A percentile compares a stretch with the other conserved stretches of the same genome.
Conservation (phyloP, 2,329 filamentous ascomycete genomes). For the Lanzia echinophila region DNA sequence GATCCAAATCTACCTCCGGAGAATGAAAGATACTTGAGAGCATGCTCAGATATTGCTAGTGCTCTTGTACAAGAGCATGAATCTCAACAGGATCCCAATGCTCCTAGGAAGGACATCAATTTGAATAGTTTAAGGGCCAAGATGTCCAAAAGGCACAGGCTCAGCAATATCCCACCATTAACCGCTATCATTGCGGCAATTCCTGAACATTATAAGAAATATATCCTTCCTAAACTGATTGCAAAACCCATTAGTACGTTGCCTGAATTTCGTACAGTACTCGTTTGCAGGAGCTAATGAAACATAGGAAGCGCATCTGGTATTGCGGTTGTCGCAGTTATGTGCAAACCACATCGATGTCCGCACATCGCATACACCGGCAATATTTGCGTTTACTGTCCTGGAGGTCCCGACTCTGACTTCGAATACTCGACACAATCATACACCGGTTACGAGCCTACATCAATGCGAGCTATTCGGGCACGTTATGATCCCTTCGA, state of each 20-base stretch:
- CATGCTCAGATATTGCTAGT: constrained; percentile 92
- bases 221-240: constrained; percentile 91
- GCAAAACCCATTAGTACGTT: constrained; percentile 85
- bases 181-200: constrained; percentile 97
- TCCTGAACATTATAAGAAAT: constrained; percentile 99
- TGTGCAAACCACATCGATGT: constrained; percentile 98
- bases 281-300: constrained; percentile 13
- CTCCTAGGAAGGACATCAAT: constrained; percentile 79
- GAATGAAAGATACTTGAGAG: constrained; percentile 88
- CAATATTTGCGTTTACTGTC: constrained; percentile 98
- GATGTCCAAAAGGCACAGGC: constrained; percentile 85
- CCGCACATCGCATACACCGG: constrained; percentile 98
- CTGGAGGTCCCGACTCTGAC: constrained; percentile 93
- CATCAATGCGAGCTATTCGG: constrained; percentile 95
- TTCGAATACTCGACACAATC: constrained; percentile 99
- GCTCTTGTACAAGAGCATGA: constrained; percentile 93
- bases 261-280: not conserved
- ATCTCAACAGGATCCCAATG: constrained; percentile 64
- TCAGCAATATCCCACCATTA: constrained; percentile 81
- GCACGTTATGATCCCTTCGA: constrained; percentile 97
- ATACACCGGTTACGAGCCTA: constrained; percentile 97
- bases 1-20: constrained; percentile 75
- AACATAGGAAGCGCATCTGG: constrained; percentile 79
- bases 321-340: constrained; percentile 96
- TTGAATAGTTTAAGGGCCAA: constrained; percentile 82